Conservation (phyloP, 1,284 basidiomycete genomes). For the Ceratobasidium sp. region DNA sequence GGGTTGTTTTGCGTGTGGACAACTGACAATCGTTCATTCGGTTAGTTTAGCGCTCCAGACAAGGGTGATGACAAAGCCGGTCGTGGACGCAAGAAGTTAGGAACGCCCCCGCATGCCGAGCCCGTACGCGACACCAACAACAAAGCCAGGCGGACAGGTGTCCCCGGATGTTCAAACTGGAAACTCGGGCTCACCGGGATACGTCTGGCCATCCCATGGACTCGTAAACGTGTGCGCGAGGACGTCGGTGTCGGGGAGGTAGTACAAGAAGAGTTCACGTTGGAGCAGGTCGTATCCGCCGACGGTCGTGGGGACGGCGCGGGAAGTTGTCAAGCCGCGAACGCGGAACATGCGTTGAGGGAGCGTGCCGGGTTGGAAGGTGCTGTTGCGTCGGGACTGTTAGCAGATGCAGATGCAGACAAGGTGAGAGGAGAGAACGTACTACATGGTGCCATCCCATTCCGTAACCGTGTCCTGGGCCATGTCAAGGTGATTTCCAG, state of each 20-base stretch:
- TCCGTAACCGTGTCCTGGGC: slow-evolving; percentile 40
- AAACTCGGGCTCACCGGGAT: slow-evolving; percentile 21
- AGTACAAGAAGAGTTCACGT: slow-evolving; percentile 29
- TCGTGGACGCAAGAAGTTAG: background rate
- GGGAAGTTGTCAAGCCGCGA: slow-evolving; percentile 28
- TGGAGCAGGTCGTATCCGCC: slow-evolving; percentile 17
- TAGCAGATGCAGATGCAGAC: background rate
- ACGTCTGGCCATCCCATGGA: slow-evolving; percentile 37
- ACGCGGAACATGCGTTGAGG: slow-evolving; percentile 22
- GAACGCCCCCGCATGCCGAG: background rate
- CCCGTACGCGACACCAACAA: background rate
- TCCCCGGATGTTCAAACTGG: background rate
- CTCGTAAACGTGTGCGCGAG: slow-evolving; percentile 27
- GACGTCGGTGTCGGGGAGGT: slow-evolving; percentile 3
- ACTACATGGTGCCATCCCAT: slow-evolving; percentile 32
- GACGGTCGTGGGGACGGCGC: slow-evolving; percentile 19
- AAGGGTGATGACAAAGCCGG: slow-evolving; percentile 10
- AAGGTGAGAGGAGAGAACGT: background rate
- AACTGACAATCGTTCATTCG: slow-evolving; percentile 6
- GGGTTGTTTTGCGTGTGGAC: slow-evolving; percentile 43
- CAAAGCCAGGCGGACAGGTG: background rate
- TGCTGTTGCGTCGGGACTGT: background rate
- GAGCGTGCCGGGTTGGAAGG: slow-evolving; percentile 29
- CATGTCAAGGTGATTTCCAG: slow-evolving; percentile 32
- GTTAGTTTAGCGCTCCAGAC: background rate